phyloP scores from a whole-genome alignment of 495 filamentous ascomycete species.

The Trichoderma virens region DNA sequence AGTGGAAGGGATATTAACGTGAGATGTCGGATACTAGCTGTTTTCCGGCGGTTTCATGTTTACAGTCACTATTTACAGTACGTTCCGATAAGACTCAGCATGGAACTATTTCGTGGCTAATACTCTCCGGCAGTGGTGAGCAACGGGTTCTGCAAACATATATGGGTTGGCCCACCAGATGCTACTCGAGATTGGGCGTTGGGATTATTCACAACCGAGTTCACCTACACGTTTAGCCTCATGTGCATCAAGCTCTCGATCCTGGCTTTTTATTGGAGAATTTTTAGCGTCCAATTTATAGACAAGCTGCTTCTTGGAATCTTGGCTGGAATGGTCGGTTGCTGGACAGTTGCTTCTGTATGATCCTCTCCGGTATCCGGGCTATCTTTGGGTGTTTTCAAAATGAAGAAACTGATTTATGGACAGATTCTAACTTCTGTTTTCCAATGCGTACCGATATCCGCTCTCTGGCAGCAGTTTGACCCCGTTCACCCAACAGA shows the following conservation, averaged over 20 bases:
- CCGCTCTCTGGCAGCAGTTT: neutral
- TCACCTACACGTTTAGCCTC: slow-evolving; percentile 9
- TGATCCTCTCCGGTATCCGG: neutral
- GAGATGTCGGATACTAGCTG: neutral
- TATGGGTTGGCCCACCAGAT: neutral
- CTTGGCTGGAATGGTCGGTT: neutral
- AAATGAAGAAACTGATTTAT: neutral
- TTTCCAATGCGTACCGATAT: neutral
- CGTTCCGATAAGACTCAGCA: neutral
- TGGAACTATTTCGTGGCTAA: neutral
- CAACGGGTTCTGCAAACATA: neutral
- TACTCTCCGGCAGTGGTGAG: neutral
- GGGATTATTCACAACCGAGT: slow-evolving; percentile 3
- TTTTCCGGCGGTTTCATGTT: slow-evolving; percentile 4
- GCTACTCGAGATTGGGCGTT: neutral
- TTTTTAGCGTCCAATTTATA: slow-evolving; percentile 5
- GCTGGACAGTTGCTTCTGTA: neutral
- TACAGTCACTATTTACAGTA: neutral
- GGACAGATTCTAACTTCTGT: neutral
- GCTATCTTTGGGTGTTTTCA: neutral
- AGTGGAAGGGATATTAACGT: neutral
- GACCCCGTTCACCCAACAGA: neutral
- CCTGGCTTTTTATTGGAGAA: slow-evolving; percentile 14
- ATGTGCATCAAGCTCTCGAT: slow-evolving; percentile 11
- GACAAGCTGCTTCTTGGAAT: neutral